phyloP scores from a whole-genome alignment of 371 early-diverging fungal species.

The Thermomucor indicae-seudaticae region DNA sequence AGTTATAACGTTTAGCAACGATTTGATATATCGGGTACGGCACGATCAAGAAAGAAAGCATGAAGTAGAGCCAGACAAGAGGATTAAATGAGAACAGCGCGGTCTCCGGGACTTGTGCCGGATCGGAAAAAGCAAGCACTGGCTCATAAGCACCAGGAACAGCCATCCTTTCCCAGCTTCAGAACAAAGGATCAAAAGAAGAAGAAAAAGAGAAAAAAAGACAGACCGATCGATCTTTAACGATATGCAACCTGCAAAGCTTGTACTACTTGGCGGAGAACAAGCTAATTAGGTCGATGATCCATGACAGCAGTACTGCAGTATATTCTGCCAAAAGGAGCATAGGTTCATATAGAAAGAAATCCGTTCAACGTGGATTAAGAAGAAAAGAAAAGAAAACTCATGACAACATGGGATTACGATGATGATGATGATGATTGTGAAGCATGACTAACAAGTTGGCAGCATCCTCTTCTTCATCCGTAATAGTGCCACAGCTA shows the following conservation, averaged over 20 bases:
- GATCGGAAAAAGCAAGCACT: constrained; percentile 19
- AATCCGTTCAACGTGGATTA: too few relatives aligned
- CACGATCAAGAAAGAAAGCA: constrained; percentile 48
- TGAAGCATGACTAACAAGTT: constrained; percentile 45
- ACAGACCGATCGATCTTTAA: neutral
- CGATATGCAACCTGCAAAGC: too few relatives aligned
- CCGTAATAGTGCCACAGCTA: neutral
- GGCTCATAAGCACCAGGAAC: constrained; percentile 18
- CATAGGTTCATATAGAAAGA: neutral
- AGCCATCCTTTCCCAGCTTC: constrained; percentile 1
- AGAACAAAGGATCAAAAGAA: neutral
- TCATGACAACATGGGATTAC: constrained; percentile 1
- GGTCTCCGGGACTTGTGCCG: constrained; percentile 15
- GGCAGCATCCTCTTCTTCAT: constrained; percentile 39
- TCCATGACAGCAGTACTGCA: neutral
- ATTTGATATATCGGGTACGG: constrained; percentile 55
- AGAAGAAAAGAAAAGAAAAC: too few relatives aligned
- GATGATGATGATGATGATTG: constrained; percentile 4
- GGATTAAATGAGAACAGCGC: constrained; percentile 48
- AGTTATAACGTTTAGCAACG: constrained; percentile 54
- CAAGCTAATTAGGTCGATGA: neutral
- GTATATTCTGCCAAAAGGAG: neutral
- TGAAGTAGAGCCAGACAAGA: constrained; percentile 49
- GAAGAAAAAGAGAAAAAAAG: constrained; percentile 2
- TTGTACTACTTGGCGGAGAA: too few relatives aligned